A percentile compares a stretch with the other conserved stretches of the same genome.
Evolutionary conservation across 495 filamentous ascomycete genomes (phyloP).

Genomic region (Parathielavia hyrcaniae): DNA sequence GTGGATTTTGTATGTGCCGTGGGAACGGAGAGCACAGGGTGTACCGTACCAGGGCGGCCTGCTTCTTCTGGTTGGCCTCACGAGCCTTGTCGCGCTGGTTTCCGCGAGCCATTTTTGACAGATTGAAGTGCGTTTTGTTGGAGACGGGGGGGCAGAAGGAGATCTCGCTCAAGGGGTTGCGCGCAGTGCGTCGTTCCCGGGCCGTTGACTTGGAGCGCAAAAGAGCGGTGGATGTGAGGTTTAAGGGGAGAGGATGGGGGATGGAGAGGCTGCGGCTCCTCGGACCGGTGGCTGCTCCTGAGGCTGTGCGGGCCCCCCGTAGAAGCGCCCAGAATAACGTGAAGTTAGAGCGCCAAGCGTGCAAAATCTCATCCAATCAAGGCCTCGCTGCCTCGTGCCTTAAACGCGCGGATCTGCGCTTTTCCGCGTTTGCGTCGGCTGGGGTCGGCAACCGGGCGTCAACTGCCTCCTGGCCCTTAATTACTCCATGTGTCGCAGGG

Average conservation of each 20-base stretch:
- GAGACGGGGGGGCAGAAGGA: not conserved
- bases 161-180: constrained; percentile 2
- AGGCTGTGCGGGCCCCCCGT: constrained; percentile 15
- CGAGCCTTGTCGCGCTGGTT: constrained; percentile 90
- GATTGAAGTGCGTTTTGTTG: not conserved
- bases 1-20: constrained; percentile 7
- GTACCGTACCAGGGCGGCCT: constrained; percentile 45
- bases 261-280: constrained; percentile 6
- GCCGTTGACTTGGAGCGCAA: not conserved
- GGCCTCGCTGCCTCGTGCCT: not conserved
- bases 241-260: constrained; percentile 1
- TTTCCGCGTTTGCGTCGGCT: not conserved
- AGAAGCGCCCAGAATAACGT: constrained; percentile 14
- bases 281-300: constrained; percentile 8
- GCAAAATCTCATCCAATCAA: constrained; percentile 17
- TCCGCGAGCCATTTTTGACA: constrained; percentile 71
- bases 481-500: not conserved
- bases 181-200: not conserved
- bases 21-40: constrained; percentile 8
- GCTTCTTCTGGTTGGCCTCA: constrained; percentile 69
- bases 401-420: not conserved
- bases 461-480: not conserved
- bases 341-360: constrained; percentile 14
- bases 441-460: not conserved
- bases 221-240: not conserved